These are phyloP conservation scores for Colletotrichum liriopes DNA, from an alignment of 2,329 filamentous ascomycete genomes.

Conservation along the genomic window DNA sequence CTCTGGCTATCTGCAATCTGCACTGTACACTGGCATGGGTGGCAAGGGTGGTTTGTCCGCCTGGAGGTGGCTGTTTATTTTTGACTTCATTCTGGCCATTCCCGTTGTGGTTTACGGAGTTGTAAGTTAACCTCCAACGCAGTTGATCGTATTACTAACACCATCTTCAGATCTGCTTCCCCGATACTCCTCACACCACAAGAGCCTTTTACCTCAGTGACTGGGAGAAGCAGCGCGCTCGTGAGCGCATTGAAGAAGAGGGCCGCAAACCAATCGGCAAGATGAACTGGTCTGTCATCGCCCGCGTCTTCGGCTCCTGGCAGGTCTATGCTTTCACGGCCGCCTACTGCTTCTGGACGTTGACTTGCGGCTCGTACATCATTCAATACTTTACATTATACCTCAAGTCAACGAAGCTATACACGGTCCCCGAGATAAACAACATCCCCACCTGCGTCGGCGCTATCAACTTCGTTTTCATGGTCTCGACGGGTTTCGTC, in stretches of 20 bases:
- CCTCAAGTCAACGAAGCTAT: conserved; percentile 54
- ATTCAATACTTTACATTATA: conserved; percentile 60
- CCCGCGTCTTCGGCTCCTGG: conserved; percentile 58
- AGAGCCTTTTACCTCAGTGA: conserved; percentile 60
- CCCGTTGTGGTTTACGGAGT: conserved; percentile 56
- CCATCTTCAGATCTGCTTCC: conserved; percentile 49
- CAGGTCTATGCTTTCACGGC: conserved; percentile 61
- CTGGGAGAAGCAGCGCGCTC: conserved; percentile 75
- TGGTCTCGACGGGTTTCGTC: conserved; percentile 54
- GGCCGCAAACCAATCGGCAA: conserved; percentile 56
- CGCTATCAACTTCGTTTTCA: conserved; percentile 60
- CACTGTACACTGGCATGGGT: conserved; percentile 52
- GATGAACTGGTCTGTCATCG: conserved; percentile 55
- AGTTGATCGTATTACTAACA: neutral
- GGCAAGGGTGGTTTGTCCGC: conserved; percentile 52
- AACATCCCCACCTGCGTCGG: conserved; percentile 61
- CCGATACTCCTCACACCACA: conserved; percentile 61
- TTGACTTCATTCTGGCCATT: conserved; percentile 55
- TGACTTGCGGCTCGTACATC: conserved; percentile 57
- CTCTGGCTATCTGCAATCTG: conserved; percentile 54
- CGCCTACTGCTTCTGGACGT: conserved; percentile 56
- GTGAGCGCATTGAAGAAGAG: conserved; percentile 77
- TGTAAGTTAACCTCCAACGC: conserved; percentile 16
- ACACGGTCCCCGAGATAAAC: conserved; percentile 59
- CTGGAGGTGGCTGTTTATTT: conserved; percentile 58